Base-by-base conservation (phyloP, 139 green algal genomes). In the Pleodorina starrii region DNA sequence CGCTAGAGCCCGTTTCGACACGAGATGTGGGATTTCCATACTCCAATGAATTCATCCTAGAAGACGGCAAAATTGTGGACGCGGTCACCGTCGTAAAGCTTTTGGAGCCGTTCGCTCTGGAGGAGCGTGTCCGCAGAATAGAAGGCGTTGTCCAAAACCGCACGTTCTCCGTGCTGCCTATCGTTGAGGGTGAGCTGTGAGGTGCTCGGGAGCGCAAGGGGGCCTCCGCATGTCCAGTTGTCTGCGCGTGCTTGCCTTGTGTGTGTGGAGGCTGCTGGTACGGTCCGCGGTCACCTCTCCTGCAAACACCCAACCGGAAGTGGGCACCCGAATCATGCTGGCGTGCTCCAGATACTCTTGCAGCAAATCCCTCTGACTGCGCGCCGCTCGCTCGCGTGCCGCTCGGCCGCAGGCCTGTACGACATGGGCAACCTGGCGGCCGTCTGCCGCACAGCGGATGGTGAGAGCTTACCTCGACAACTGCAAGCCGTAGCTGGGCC, bases 391-490 rank as follows among this genome's bases (percentile, higher is more conserved):
- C n/a, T n/a, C n/a, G n/a, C n/a, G n/a, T n/a, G n/a, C n/a, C n/a
- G n/a, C n/a, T n/a, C 21, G 1, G 38, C 25, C 60, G 71, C 84
- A 92, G 83, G 91, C 1, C n/a, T 93, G 29, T 96, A 97, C 83
- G 95, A 98, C 89, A 93, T 96, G 92, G 96, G 96, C 25, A 98
- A 98, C 89, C 71, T 98, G 23, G 93, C 94, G 17, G 96, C 96
- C 6, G 92, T 97, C 0, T 95, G 92, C 72, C 91, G 96, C 14
- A 93, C 90, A 38, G 93, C 96, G 44, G 96, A 98, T 74, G 95
- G 94, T 96, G 59, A 87, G 93, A 11, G 48, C 48, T 12, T 10
- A 21, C 10, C 48, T 57, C 12, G 48, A 57, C 12, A 57, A 10
- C 35, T 73, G 9, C 54, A 66, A 66, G 29, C 54, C 54, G 54